Base-by-base conservation (phyloP, 306 rosid genomes). In the peach (Prunus persica) region DNA sequence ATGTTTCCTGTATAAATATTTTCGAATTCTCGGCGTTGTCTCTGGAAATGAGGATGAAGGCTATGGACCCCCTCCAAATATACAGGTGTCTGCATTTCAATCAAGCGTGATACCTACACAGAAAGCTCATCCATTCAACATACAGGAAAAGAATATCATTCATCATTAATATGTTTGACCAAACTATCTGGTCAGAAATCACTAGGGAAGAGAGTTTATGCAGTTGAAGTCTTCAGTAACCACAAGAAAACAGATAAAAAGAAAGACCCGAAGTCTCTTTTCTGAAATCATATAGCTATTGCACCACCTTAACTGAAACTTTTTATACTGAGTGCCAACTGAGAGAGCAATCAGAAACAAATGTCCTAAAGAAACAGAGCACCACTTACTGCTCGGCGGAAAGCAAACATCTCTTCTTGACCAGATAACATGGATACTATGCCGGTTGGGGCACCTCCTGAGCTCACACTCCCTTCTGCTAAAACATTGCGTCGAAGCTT, bases 361-460 rank as follows among this genome's bases (percentile, higher is more conserved):
- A 52, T 57, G 38, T 27, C 20, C 51, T 11, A 67, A 27, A 71
- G 43, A 70, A 27, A 79, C 20, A 78, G 3, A 72, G 66, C 52
- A 30, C 55, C 62, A 90, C 97, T 92, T 85, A 92, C 98, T 75
- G 97, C 98, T 82, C 97, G 87, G 49, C 85, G 91, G 82, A 95
- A 95, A 74, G 98, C 96, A 88, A 95, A 92, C 89, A 85, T 84
- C 84, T 95, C 98, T 86, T 95, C 98, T 82, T 90, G 96, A 73
- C 97, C 97, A 57, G 98, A 95, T 58, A 90, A 79, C 86, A 88
- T 87, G 45, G 97, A 84, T 72, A 89, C 84, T 77, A 95, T 88
- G 28, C 90, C 88, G 24, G 85, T 72, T 20, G 92, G 88, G 74
- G 92, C 54, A 65, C 92, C 97, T 73, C 89, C 96, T 65, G 96